Conservation (phyloP, 2,329 filamentous ascomycete species). For the Xenosphaeropsis pyriputrescens region DNA sequence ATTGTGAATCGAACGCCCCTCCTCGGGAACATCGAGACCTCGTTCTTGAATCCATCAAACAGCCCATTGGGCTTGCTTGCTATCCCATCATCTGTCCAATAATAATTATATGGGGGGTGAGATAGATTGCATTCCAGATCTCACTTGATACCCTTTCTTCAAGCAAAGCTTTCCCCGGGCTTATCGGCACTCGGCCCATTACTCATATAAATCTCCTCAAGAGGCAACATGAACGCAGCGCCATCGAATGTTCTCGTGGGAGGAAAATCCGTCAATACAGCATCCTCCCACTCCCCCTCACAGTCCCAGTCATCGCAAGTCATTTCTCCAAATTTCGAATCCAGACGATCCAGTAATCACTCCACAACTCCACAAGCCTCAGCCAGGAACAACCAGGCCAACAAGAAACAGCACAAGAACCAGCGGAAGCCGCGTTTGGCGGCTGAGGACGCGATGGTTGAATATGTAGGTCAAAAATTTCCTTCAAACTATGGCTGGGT, state of each 20-base stretch:
- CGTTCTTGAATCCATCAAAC: too few relatives aligned
- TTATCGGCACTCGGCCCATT: too few relatives aligned
- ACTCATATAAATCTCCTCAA: too few relatives aligned
- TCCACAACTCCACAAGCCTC: constrained; percentile 18
- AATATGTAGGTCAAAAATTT: constrained; percentile 43
- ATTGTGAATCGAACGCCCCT: too few relatives aligned
- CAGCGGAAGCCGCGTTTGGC: constrained; percentile 60
- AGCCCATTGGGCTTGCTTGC: not conserved
- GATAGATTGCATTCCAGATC: too few relatives aligned
- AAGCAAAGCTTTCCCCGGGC: too few relatives aligned
- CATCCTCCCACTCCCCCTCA: constrained; percentile 13
- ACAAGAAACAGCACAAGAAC: constrained; percentile 71
- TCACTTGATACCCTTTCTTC: too few relatives aligned
- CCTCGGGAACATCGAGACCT: too few relatives aligned
- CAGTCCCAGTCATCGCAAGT: constrained; percentile 15
- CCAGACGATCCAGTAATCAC: constrained; percentile 11
- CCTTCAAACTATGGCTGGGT: not conserved
- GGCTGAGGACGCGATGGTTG: constrained; percentile 79
- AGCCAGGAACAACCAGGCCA: constrained; percentile 61
- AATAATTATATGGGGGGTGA: too few relatives aligned
- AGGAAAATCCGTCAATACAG: constrained; percentile 16
- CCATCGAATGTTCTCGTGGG: constrained; percentile 13
- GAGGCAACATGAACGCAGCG: constrained; percentile 16
- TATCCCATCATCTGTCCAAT: not conserved
- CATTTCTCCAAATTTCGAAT: constrained; percentile 14